Base-by-base conservation (phyloP, 164 flowering plant genomes). In the Vitis vinifera region DNA sequence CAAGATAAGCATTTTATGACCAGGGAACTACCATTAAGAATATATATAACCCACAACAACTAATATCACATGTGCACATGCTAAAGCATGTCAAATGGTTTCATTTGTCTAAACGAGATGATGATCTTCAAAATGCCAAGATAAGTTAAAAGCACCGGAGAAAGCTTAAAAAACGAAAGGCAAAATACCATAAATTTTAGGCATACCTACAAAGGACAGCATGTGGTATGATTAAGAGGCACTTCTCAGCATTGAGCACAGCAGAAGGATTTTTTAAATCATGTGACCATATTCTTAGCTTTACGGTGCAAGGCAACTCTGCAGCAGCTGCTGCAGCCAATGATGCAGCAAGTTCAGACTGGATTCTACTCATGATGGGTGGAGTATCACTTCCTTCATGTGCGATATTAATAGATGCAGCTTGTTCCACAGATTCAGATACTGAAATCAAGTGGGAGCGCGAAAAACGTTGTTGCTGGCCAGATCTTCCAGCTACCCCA, bases 141-240 rank as follows among this genome's bases (percentile, higher is more conserved):
- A 37, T 37, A 37, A 3, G 44, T 37, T 37, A 37, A 37, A 37
- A 37, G 44, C 44, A 37, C 44, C 7, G 44, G 44, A 37, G 44
- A 37, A 37, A 37, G 44, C 44, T 4, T 53, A 50, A 15, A 72
- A 27, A 48, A 47, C 6, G 12, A 44, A 9, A 62, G 19, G 47
- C 48, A 8, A 44, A 30, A 53, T 44, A 10, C 27, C 10, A 61
- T 2, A 8, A 52, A 1, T 3, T 23, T 52, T 50, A 9, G 13
- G 44, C 71, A 72, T 88, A 90, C 99, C 99, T 96, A 68, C 99
- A 96, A 76, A 96, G 99, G 37, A 96, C 99, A 37, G 97, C 99
- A 86, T 96, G 99, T 19, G 97, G 94, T 72, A 96, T 87, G 29
- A 80, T 85, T 71, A 96, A 77, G 16, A 92, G 86, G 65, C 97